Conservation (phyloP, 208 protist genomes). For the Leishmania aethiopica region DNA sequence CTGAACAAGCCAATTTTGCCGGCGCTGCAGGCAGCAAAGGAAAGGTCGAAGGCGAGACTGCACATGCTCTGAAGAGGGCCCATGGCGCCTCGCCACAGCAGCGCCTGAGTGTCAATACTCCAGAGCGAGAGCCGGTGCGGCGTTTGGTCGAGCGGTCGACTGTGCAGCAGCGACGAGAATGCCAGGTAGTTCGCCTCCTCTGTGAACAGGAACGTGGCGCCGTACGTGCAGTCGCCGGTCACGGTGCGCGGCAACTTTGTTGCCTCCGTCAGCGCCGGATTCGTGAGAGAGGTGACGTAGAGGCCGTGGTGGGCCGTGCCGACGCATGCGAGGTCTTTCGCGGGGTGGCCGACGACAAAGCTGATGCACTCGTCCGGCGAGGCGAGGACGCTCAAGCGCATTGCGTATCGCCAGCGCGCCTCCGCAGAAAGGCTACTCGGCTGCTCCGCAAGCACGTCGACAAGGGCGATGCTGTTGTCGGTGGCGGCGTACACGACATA, state of each 20-base stretch:
- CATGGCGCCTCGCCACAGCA: slow-evolving; percentile 80
- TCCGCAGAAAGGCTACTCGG: neutral
- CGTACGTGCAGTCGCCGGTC: slow-evolving; percentile 58
- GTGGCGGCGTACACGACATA: slow-evolving; percentile 34
- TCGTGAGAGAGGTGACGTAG: slow-evolving; percentile 59
- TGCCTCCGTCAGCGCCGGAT: slow-evolving; percentile 35
- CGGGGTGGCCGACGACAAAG: slow-evolving; percentile 62
- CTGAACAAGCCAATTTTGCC: slow-evolving; percentile 51
- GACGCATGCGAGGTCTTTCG: slow-evolving; percentile 56
- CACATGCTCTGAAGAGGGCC: slow-evolving; percentile 57
- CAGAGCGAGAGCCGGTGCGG: slow-evolving; percentile 68
- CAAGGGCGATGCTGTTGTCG: slow-evolving; percentile 12
- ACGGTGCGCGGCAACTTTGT: slow-evolving; percentile 56
- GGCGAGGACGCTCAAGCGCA: slow-evolving; percentile 26
- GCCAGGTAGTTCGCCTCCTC: slow-evolving; percentile 51
- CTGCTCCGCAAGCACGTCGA: slow-evolving; percentile 5
- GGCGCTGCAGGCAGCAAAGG: slow-evolving; percentile 61
- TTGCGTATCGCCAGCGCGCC: slow-evolving; percentile 18
- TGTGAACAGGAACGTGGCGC: slow-evolving; percentile 63
- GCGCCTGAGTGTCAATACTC: slow-evolving; percentile 31
- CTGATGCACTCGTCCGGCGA: slow-evolving; percentile 40
- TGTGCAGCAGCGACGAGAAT: slow-evolving; percentile 66
- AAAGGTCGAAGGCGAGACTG: slow-evolving; percentile 36
- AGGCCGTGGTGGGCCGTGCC: slow-evolving; percentile 70
- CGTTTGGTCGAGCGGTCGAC: slow-evolving; percentile 28